Base-by-base conservation (phyloP, 768 basidiomycete genomes). In the Tylopilus felleus region DNA sequence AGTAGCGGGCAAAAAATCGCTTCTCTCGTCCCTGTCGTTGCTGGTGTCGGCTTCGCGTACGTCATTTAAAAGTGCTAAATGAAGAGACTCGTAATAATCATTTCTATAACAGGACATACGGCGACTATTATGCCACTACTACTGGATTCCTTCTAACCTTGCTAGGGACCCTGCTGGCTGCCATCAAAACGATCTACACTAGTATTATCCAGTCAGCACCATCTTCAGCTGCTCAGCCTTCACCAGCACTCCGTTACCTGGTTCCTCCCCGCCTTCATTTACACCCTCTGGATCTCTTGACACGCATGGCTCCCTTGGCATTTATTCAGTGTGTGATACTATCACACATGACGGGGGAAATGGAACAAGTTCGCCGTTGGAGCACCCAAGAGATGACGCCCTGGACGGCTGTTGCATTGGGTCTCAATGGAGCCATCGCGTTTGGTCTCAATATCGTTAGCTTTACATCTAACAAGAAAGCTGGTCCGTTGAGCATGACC, bases 401-500 rank as follows among this genome's bases (percentile, higher is more conserved):
- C 25, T 60, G 65, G 48, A 80, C 78, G 54, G 72, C 80, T 2
- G 54, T 78, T 2, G 81, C 85, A 7, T 71, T 98, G 42, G 58
- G 83, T 5, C 63, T 88, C 33, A 99, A 98, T 61, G 96, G 94
- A 0, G 66, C 77, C 14, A 84, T 98, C 63, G 97, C 97, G 4
- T 98, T 97, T 65, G 88, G 84, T 14, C 75, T 99, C 48, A 99
- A 98, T 62, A 84, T 98, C 3, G 90, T 97, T 52, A 91, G 88
- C 67, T 97, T 99, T 65, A 90, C 90, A 38, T 91, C 97, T n/a
- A 99, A 98, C 73, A 86, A 87, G 71, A 85, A 88, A 66, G 86
- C 92, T 0, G 93, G 94, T 2, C 86, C 93, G 13, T 67, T 96
- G 58, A 88, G 86, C 44, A 96, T 95, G 89, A 91, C 88, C 10